Evolutionary conservation across 1,139 yeast species (phyloP).

Genomic region (Casaregolazyma suthepensis): DNA sequence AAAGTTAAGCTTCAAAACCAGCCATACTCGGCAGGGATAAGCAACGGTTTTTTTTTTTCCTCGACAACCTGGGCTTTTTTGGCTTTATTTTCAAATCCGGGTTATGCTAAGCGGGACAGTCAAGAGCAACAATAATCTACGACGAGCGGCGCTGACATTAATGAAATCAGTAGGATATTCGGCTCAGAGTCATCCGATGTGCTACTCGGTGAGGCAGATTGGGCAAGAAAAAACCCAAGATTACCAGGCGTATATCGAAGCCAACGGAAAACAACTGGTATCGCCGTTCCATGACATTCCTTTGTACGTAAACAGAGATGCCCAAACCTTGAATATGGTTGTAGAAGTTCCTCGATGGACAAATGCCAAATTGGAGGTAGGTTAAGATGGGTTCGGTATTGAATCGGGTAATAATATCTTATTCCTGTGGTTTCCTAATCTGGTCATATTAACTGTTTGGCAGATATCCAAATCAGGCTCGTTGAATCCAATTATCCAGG

Average conservation of each 20-base stretch:
- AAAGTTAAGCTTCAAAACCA: background rate
- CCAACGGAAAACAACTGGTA: slow-evolving; percentile 44
- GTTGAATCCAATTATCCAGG: slow-evolving; percentile 82
- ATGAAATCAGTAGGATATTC: background rate
- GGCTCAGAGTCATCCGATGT: background rate
- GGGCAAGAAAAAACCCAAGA: slow-evolving; percentile 81
- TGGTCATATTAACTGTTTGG: background rate
- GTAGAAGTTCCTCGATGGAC: slow-evolving; percentile 92
- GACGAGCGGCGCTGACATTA: background rate
- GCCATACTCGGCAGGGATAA: background rate
- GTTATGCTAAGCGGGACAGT: background rate
- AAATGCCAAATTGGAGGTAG: slow-evolving; percentile 70
- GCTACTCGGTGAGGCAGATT: slow-evolving; percentile 47
- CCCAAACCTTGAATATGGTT: slow-evolving; percentile 62
- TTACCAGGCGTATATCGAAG: slow-evolving; percentile 48
- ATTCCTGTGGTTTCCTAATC: background rate
- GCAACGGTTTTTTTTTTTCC: background rate
- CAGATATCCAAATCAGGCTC: slow-evolving; percentile 55
- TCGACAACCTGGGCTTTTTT: no score
- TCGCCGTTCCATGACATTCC: slow-evolving; percentile 92
- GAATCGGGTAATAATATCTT: background rate
- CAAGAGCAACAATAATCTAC: background rate
- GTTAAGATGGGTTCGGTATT: background rate
- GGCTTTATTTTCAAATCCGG: no score
- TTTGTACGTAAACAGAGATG: slow-evolving; percentile 50